phyloP scores from a whole-genome alignment of 2,329 filamentous ascomycete genomes.

The Saccharata proteae region DNA sequence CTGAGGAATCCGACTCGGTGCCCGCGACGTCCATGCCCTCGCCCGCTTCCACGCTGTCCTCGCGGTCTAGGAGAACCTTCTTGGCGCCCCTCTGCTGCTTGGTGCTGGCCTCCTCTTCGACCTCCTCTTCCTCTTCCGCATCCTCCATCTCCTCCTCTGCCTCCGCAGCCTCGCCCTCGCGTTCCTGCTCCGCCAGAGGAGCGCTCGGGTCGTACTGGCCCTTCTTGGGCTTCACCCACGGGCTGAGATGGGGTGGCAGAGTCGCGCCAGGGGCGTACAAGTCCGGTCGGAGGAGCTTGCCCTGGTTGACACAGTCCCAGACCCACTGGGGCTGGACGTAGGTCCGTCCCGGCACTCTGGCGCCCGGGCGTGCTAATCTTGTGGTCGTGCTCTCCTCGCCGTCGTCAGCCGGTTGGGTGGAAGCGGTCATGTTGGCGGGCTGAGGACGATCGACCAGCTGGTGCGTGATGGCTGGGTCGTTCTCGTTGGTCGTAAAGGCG shows the following conservation, averaged over 20 bases:
- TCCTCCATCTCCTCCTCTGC: constrained; percentile 45
- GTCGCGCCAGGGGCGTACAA: constrained; percentile 81
- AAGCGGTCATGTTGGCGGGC: constrained; percentile 31
- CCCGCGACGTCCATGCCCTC: constrained; percentile 35
- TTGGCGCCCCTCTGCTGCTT: constrained; percentile 16
- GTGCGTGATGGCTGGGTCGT: constrained; percentile 82
- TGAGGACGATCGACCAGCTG: constrained; percentile 89
- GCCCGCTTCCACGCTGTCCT: constrained; percentile 34
- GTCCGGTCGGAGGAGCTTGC: constrained; percentile 75
- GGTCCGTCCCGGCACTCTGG: constrained; percentile 75
- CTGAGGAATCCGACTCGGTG: constrained; percentile 30
- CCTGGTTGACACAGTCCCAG: constrained; percentile 92
- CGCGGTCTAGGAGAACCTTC: constrained; percentile 22
- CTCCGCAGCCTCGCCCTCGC: constrained; percentile 69
- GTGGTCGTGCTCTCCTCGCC: too few species aligned
- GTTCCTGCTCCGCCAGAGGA: constrained; percentile 75
- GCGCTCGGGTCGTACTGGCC: constrained; percentile 87
- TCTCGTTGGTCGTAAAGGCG: constrained; percentile 81
- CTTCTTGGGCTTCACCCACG: constrained; percentile 79
- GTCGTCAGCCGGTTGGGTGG: constrained; percentile 29
- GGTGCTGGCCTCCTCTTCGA: constrained; percentile 28
- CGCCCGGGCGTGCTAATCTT: constrained; percentile 29
- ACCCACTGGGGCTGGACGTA: constrained; percentile 98
- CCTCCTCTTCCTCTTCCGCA: constrained; percentile 28
- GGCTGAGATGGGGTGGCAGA: constrained; percentile 87